Evolutionary conservation across 1,284 basidiomycete species (phyloP).

Genomic region (Apiotrichum montevideense): DNA sequence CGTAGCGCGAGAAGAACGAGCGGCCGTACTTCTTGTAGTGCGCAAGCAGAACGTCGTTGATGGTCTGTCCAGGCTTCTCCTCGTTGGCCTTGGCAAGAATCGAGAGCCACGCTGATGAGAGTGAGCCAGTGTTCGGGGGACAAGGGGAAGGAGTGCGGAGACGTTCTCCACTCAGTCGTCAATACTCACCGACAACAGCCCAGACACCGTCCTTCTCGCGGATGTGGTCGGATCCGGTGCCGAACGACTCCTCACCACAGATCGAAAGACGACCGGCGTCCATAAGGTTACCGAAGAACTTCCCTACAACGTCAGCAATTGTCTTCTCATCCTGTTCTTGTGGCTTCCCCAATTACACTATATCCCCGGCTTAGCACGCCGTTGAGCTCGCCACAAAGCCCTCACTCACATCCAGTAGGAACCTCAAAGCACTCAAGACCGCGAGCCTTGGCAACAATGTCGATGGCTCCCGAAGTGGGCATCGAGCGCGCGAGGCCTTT

Average conservation of each 20-base stretch:
- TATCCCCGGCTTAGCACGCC: neutral
- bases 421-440: constrained; percentile 93
- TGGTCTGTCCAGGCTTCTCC: constrained; percentile 68
- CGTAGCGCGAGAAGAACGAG: constrained; percentile 97
- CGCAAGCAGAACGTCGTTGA: constrained; percentile 77
- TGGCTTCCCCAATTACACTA: too few relatives aligned
- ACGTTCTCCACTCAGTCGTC: too few relatives aligned
- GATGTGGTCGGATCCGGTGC: constrained; percentile 99
- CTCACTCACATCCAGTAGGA: constrained; percentile 68
- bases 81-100: constrained; percentile 91
- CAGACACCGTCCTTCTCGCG: constrained; percentile 98
- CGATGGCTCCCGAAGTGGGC: constrained; percentile 96
- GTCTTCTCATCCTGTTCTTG: too few relatives aligned
- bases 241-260: constrained; percentile 97
- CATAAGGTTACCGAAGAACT: constrained; percentile 99
- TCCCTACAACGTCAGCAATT: constrained; percentile 58
- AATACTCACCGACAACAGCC: constrained; percentile 75
- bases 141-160: too few relatives aligned
- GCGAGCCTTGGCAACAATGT: constrained; percentile 91
- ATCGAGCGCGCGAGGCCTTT: constrained; percentile 94
- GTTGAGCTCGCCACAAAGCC: neutral
- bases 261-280: constrained; percentile 95
- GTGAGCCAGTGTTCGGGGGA: too few relatives aligned
- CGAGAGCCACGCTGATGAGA: constrained; percentile 77
- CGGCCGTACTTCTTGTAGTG: constrained; percentile 93